Evolutionary conservation across 1,139 yeast genomes (phyloP).

Genomic region (Suhomyces wounanorum): DNA sequence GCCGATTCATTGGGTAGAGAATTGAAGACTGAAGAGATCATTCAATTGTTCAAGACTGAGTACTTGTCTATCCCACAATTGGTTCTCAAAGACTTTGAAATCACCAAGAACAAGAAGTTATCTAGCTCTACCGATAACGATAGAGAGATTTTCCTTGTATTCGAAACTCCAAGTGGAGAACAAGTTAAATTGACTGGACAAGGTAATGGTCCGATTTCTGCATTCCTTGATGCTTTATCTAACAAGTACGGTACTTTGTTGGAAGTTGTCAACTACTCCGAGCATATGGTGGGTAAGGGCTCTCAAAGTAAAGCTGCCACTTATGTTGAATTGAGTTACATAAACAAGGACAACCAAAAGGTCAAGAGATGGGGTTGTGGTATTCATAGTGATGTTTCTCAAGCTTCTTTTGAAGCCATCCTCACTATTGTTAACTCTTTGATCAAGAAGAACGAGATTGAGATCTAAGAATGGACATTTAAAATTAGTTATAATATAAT

Average conservation of each 20-base stretch:
- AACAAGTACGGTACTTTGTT: conserved; percentile 34
- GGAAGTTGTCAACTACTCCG: conserved; percentile 47
- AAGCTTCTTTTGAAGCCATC: conserved; percentile 52
- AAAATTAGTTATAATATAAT: not conserved
- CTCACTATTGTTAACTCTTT: conserved; percentile 43
- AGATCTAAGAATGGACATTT: conserved; percentile 10
- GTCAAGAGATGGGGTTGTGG: conserved; percentile 49
- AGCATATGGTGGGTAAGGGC: conserved; percentile 48
- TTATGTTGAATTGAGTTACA: conserved; percentile 42
- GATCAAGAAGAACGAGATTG: conserved; percentile 29
- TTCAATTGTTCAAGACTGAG: conserved; percentile 38
- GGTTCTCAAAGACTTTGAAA: conserved; percentile 37
- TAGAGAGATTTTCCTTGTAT: conserved; percentile 29
- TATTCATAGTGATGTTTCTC: conserved; percentile 46
- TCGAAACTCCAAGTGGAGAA: conserved; percentile 29
- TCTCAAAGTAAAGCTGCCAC: conserved; percentile 50
- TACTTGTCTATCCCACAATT: conserved; percentile 32
- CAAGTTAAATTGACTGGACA: conserved; percentile 32
- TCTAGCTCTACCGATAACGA: conserved; percentile 20
- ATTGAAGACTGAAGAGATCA: conserved; percentile 46
- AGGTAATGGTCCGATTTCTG: conserved; percentile 53
- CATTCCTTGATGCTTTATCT: conserved; percentile 46
- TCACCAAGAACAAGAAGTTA: conserved; percentile 26
- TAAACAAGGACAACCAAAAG: conserved; percentile 29
- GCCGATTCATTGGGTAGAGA: conserved; percentile 50